Evolutionary conservation across 371 early-diverging fungal species (phyloP).

Genomic region (Sanchytrium tribonematis): DNA sequence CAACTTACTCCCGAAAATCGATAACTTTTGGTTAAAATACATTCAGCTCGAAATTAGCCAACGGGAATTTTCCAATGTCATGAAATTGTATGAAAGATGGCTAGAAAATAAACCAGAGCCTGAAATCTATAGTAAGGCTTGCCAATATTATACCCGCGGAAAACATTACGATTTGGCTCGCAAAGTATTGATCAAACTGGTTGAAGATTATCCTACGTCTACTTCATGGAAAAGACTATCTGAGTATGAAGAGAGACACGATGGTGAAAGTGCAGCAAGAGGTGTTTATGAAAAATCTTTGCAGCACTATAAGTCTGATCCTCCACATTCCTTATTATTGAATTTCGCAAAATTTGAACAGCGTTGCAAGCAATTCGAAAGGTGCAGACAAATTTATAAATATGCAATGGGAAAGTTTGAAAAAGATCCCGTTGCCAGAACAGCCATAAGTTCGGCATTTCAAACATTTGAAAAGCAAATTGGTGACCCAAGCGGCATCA

Average conservation of each 20-base stretch:
- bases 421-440: slow-evolving; percentile 19
- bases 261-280: slow-evolving; percentile 21
- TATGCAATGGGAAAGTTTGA: slow-evolving; percentile 66
- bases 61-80: slow-evolving; percentile 58
- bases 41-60: slow-evolving; percentile 85
- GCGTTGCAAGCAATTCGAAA: slow-evolving; percentile 55
- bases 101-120: slow-evolving; percentile 25
- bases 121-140: not conserved
- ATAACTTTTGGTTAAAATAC: slow-evolving; percentile 91
- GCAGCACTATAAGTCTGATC: slow-evolving; percentile 53
- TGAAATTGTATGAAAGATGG: slow-evolving; percentile 89
- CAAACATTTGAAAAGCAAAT: slow-evolving; percentile 88
- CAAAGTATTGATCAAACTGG: not conserved
- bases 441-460: slow-evolving; percentile 52
- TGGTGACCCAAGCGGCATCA: slow-evolving; percentile 60
- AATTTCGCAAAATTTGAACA: slow-evolving; percentile 85
- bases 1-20: slow-evolving; percentile 60
- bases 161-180: not conserved
- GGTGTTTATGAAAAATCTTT: slow-evolving; percentile 49
- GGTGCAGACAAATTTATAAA: slow-evolving; percentile 79
- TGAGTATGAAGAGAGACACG: not conserved
- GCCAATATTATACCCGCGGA: not conserved
- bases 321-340: slow-evolving; percentile 42
- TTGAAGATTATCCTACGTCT: not conserved
- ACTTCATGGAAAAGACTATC: not conserved